phyloP scores from a whole-genome alignment of 2,329 filamentous ascomycete species.

The Dactylellina sp. region DNA sequence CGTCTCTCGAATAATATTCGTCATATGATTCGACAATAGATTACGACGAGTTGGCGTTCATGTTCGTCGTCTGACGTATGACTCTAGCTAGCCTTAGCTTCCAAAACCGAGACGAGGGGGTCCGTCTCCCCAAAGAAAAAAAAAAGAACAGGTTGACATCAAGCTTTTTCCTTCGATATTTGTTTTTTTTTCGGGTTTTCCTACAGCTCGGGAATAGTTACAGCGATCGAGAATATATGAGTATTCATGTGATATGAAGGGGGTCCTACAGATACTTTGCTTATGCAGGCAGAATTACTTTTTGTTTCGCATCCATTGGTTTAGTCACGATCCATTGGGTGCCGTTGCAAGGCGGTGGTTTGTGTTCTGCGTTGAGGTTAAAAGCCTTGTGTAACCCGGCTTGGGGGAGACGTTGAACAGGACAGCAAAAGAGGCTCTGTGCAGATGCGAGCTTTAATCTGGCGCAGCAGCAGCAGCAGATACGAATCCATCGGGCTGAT shows the following conservation, averaged over 20 bases:
- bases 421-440: constrained; percentile 19
- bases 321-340: constrained; percentile 11
- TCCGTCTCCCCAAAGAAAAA: too few relatives aligned
- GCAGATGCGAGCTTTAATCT: constrained; percentile 14
- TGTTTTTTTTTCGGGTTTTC: background rate
- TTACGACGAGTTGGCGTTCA: constrained; percentile 24
- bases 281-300: constrained; percentile 1
- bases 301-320: constrained; percentile 9
- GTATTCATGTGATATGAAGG: background rate
- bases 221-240: constrained; percentile 9
- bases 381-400: constrained; percentile 51
- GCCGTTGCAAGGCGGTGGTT: constrained; percentile 11
- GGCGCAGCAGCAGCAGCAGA: constrained; percentile 14
- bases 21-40: constrained; percentile 43
- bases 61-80: constrained; percentile 45
- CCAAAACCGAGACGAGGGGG: constrained; percentile 9
- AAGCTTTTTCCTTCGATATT: too few relatives aligned
- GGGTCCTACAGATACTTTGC: background rate
- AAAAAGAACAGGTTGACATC: too few relatives aligned
- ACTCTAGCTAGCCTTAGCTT: constrained; percentile 35
- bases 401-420: background rate
- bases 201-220: constrained; percentile 14
- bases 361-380: constrained; percentile 41
- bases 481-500: constrained; percentile 22
- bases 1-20: constrained; percentile 2